Conservation (phyloP, 148 eudicot species). For the Silene latifolia region DNA sequence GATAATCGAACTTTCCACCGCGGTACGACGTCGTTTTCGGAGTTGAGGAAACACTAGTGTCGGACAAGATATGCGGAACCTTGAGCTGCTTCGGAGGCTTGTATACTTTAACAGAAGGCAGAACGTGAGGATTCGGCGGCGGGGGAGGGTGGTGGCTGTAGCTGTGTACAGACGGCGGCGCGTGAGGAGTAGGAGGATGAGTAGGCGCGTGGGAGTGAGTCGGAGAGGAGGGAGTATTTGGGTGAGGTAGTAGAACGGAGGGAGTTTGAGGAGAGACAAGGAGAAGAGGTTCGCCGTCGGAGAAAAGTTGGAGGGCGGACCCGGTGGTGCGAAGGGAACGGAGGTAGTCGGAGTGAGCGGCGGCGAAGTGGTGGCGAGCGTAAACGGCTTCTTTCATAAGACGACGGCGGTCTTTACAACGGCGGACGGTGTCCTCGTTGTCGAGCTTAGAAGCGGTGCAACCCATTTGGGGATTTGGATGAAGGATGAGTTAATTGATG, state of each 20-base stretch:
- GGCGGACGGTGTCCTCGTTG: constrained; percentile 93
- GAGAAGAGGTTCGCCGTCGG: constrained; percentile 75
- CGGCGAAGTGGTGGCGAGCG: constrained; percentile 97
- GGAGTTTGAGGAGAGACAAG: constrained; percentile 71
- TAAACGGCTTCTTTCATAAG: constrained; percentile 76
- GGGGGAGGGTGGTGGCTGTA: constrained; percentile 21
- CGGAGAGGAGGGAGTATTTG: constrained; percentile 22
- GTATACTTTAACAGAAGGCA: constrained; percentile 17
- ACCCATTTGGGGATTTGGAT: constrained; percentile 41
- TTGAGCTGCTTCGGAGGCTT: constrained; percentile 20
- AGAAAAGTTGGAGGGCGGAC: constrained; percentile 69
- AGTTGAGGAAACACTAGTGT: constrained; percentile 47
- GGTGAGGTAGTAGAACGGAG: constrained; percentile 51
- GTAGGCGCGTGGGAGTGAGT: constrained; percentile 36
- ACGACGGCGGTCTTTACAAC: constrained; percentile 95
- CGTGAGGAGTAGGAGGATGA: not conserved
- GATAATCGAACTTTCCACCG: constrained; percentile 26
- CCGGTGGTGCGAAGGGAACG: constrained; percentile 78
- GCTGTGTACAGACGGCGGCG: constrained; percentile 16
- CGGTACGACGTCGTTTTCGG: constrained; percentile 22
- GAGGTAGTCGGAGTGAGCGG: constrained; percentile 91
- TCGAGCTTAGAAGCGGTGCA: constrained; percentile 87
- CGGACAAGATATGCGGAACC: constrained; percentile 61
- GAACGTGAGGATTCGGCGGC: constrained; percentile 34
- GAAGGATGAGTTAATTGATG: too few relatives aligned